Evolutionary conservation across 495 filamentous ascomycete genomes (phyloP), one percentile per base, ranked within the genome.

Genomic region (Parathielavia appendiculata): DNA sequence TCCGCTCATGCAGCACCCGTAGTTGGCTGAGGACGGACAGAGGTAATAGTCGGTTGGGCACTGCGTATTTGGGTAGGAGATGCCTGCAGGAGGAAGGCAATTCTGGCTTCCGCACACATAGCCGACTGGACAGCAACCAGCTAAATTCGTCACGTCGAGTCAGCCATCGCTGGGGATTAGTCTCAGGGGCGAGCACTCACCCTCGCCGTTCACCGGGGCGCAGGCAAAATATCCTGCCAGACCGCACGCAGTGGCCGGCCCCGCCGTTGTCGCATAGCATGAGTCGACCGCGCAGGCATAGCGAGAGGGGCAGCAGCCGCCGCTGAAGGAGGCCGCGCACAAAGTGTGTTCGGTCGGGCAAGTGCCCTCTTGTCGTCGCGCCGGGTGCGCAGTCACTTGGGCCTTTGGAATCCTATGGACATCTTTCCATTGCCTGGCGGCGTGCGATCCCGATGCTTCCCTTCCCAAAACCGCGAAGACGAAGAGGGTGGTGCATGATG

Each of bases 221-320:
- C 76, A 78, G 16, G 50, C 56, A 54, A 66, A 76, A 17, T 61
- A 76, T 17, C 65, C 69, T 41, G 43, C 32, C n/a, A 19, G 57
- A 0, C 69, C 71, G 44, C 68, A 70, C 9, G 70, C 74, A n/a
- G 73, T 61, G 14, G 71, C 64, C 38, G 69, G 59, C 13, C 68
- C 73, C 30, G 71, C 63, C 13, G 74, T 76, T 30, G 75, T 76
- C 49, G 74, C 71, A 50, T 71, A 73, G 50, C 76, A 79, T 14
- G 67, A 73, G 16, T 75, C 69, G 38, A 64, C 64, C n/a, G 60
- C 73, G 58, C 76, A 79, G 3, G 57, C 69, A 57, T 77, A 79
- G 9, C 61, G 58, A 13, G 67, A 61, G 4, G 74, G 75, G 47
- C 76, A 79, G 46, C 76, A 79, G 36, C 70, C 72, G 38, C 76